Base-by-base conservation (phyloP, 306 rosid genomes). In the Trifolium pratense region DNA sequence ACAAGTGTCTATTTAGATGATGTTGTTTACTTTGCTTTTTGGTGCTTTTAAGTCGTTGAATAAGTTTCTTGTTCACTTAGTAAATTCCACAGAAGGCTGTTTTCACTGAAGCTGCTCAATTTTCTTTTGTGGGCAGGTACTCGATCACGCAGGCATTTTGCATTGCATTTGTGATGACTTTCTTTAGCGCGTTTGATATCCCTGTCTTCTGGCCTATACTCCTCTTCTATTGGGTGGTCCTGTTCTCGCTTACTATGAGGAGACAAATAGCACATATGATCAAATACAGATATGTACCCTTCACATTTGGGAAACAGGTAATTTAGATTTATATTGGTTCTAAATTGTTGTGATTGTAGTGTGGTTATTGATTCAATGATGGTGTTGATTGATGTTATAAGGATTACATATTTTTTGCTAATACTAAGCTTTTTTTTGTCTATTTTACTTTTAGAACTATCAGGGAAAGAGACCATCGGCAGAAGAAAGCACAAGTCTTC, bases 201-300 rank as follows among this genome's bases (percentile, higher is more conserved):
- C 98, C 98, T 3, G 98, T 94, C 55, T 94, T 94, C 71, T 94
- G 98, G 98, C 98, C 98, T 15, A 89, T 94, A 74, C 97, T 94
- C 49, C 91, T 94, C 60, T 88, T 94, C 86, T 94, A 94, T 78
- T 94, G 98, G 98, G 76, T 94, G 58, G 87, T 87, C 46, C 83
- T 94, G 12, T 89, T 91, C 80, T 73, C 85, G 5, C 90, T 89
- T 64, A 94, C 98, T 14, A 91, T 94, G 98, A 87, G 98, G 88
- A 89, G 89, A 75, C 98, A 94, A 73, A 91, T 94, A 76, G 43
- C 93, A 13, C 98, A 94, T 83, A 94, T 94, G 98, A 88, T 94
- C 82, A 94, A 91, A 82, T 86, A 91, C 78, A 91, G 73, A 88
- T 94, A 94, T 68, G 95, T 94, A n/a, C 98, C 98, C 0, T 94